Conservation (phyloP, 1,139 yeast genomes). For the Geotrichum siamense region DNA sequence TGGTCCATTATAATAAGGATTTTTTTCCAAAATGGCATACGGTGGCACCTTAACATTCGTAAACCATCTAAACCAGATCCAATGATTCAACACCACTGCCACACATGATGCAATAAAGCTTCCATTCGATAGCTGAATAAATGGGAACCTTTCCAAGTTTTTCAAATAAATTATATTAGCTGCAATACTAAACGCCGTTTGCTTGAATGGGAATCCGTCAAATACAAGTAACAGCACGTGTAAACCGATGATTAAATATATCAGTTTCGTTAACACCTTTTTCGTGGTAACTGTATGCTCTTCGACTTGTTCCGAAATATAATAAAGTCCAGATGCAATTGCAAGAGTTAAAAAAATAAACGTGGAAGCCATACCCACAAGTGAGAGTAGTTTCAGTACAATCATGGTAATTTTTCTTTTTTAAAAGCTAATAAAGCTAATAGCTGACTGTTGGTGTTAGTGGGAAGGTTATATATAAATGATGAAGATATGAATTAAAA, state of each 20-base stretch:
- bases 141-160: slow-evolving; percentile 76
- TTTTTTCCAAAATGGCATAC: slow-evolving; percentile 31
- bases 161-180: slow-evolving; percentile 69
- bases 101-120: slow-evolving; percentile 64
- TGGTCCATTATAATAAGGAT: slow-evolving; percentile 40
- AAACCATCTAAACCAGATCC: slow-evolving; percentile 84
- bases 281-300: slow-evolving; percentile 86
- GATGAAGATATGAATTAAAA: background rate
- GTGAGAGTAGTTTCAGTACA: slow-evolving; percentile 42
- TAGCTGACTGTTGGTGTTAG: no score
- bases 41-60: slow-evolving; percentile 55
- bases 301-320: slow-evolving; percentile 85
- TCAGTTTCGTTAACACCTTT: slow-evolving; percentile 54
- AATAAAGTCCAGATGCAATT: slow-evolving; percentile 80
- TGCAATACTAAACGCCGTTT: slow-evolving; percentile 56
- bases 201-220: slow-evolving; percentile 71
- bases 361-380: slow-evolving; percentile 66
- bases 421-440: no score
- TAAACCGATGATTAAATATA: slow-evolving; percentile 49
- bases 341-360: slow-evolving; percentile 65
- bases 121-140: slow-evolving; percentile 63
- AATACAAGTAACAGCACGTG: slow-evolving; percentile 53
- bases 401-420: no score
- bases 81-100: slow-evolving; percentile 73
- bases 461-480: background rate